A percentile compares a stretch with the other conserved stretches of the same genome.
Conservation (phyloP, 208 protist species). For the Wallacemonas rigidus region DNA sequence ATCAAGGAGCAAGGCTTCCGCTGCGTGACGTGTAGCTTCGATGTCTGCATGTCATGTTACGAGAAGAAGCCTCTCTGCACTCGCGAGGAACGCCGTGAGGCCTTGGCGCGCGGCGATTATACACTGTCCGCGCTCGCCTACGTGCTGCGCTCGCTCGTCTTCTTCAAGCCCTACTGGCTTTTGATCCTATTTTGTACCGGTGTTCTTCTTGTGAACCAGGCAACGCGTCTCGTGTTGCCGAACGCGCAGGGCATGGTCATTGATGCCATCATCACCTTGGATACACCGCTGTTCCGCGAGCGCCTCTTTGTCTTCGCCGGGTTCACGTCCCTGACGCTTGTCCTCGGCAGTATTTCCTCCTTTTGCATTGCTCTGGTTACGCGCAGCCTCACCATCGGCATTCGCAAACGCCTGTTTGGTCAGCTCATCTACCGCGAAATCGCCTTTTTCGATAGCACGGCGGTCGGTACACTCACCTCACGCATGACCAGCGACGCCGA, state of each 20-base stretch:
- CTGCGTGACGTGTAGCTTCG: slow-evolving; percentile 9
- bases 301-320: not conserved
- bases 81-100: not conserved
- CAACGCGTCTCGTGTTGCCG: slow-evolving; percentile 3
- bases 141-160: slow-evolving; percentile 1
- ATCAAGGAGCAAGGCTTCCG: slow-evolving; percentile 2
- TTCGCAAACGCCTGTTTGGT: slow-evolving; percentile 6
- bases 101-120: slow-evolving; percentile 1
- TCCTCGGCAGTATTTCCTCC: slow-evolving; percentile 5
- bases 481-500: slow-evolving; percentile 22
- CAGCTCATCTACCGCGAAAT: slow-evolving; percentile 8
- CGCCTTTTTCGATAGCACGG: slow-evolving; percentile 19
- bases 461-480: slow-evolving; percentile 11
- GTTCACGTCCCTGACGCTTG: slow-evolving; percentile 3
- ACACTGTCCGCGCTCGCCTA: not conserved
- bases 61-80: slow-evolving; percentile 10
- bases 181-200: not conserved
- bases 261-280: slow-evolving; percentile 7
- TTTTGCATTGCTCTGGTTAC: slow-evolving; percentile 14
- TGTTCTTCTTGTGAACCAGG: not conserved
- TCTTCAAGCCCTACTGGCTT: slow-evolving; percentile 11
- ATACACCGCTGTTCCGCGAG: slow-evolving; percentile 1
- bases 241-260: slow-evolving; percentile 9
- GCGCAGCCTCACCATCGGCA: not conserved
- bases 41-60: slow-evolving; percentile 14